Evolutionary conservation across 2,329 filamentous ascomycete species (phyloP).

Genomic region (Falciphora oryzae): DNA sequence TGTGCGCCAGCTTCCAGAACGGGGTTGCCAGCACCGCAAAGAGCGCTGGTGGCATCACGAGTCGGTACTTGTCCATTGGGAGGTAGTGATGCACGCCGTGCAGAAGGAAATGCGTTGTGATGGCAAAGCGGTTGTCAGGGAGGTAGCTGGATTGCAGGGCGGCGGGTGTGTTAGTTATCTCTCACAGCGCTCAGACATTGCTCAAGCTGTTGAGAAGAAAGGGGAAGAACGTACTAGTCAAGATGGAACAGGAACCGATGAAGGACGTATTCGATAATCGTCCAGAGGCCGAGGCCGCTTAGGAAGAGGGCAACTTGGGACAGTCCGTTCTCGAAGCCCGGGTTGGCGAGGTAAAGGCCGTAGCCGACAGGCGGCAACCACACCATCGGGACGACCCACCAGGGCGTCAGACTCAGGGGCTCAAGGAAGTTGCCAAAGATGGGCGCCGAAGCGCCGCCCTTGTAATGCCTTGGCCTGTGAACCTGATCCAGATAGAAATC

Average conservation of each 20-base stretch:
- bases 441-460: conserved; percentile 83
- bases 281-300: conserved; percentile 75
- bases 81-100: conserved; percentile 98
- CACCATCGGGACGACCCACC: conserved; percentile 79
- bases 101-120: conserved; percentile 87
- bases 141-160: conserved; percentile 55
- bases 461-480: conserved; percentile 93
- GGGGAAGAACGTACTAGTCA: conserved; percentile 61
- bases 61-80: conserved; percentile 96
- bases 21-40: conserved; percentile 79
- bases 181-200: not conserved
- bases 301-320: conserved; percentile 57
- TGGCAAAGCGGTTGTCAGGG: conserved; percentile 81
- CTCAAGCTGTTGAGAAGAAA: not conserved
- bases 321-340: conserved; percentile 49
- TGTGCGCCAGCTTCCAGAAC: conserved; percentile 88
- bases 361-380: conserved; percentile 82
- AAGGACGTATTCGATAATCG: conserved; percentile 79
- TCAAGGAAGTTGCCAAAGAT: conserved; percentile 98
- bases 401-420: conserved; percentile 89
- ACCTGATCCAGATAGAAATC: conserved; percentile 97
- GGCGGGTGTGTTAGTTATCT: not conserved
- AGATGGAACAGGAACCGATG: conserved; percentile 93
- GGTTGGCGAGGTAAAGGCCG: conserved; percentile 59
- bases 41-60: conserved; percentile 93